These are phyloP conservation scores for Trichosporon faecale DNA, from an alignment of 1,284 basidiomycete genomes.

Conservation along the genomic window DNA sequence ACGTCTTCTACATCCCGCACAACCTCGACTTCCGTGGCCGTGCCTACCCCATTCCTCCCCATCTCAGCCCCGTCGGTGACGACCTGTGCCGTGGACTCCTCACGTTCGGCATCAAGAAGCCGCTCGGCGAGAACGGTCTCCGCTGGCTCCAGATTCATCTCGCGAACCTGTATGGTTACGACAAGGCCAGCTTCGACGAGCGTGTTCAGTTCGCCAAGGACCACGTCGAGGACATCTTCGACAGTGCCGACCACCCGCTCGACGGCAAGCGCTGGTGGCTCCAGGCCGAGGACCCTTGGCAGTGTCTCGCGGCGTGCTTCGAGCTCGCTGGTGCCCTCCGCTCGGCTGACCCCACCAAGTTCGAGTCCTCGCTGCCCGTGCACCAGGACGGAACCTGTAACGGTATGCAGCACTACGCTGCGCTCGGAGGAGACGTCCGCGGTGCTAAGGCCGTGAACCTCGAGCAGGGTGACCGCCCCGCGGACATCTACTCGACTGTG, in stretches of 20 bases:
- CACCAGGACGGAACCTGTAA: slow-evolving; percentile 99
- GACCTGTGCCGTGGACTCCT: slow-evolving; percentile 89
- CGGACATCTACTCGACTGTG: slow-evolving; percentile 96
- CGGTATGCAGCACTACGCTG: slow-evolving; percentile 97
- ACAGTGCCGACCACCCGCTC: slow-evolving; percentile 81
- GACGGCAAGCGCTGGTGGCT: slow-evolving; percentile 82
- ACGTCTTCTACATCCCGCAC: slow-evolving; percentile 90
- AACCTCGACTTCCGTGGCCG: slow-evolving; percentile 98
- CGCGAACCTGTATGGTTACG: slow-evolving; percentile 88
- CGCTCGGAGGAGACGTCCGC: slow-evolving; percentile 84
- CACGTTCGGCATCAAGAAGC: slow-evolving; percentile 75
- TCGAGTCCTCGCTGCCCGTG: slow-evolving; percentile 75
- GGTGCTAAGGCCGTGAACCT: slow-evolving; percentile 95
- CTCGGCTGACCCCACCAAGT: slow-evolving; percentile 68
- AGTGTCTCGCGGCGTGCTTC: slow-evolving; percentile 87
- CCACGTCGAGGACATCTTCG: slow-evolving; percentile 72
- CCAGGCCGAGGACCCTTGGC: slow-evolving; percentile 93
- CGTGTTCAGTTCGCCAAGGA: slow-evolving; percentile 75
- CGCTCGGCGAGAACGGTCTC: slow-evolving; percentile 74
- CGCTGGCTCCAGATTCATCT: slow-evolving; percentile 89
- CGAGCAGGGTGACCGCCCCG: slow-evolving; percentile 76
- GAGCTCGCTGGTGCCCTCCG: slow-evolving; percentile 77
- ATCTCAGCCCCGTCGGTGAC: slow-evolving; percentile 94
- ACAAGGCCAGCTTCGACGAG: slow-evolving; percentile 92
- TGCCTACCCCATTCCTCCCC: slow-evolving; percentile 94